A percentile compares a stretch with the other conserved stretches of the same genome.
Conservation (phyloP, 176 grass and related monocot genomes). For the Dendrocalamus sinicus region DNA sequence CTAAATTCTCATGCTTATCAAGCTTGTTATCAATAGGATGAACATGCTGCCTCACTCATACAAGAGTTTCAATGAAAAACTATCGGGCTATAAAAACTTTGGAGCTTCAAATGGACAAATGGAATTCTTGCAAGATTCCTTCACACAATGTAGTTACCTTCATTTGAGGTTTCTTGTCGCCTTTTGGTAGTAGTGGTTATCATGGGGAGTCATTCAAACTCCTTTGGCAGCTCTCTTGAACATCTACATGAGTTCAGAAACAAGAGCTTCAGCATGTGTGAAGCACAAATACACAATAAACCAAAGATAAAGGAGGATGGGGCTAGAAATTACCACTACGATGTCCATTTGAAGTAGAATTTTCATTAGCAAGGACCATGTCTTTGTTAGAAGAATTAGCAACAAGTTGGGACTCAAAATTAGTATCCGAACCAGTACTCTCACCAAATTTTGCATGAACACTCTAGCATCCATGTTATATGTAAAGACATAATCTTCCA, state of each 20-base stretch:
- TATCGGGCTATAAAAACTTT: not conserved
- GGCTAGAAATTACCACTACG: constrained; percentile 44
- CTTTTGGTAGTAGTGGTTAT: constrained; percentile 64
- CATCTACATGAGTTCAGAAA: constrained; percentile 46
- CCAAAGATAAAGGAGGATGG: not conserved
- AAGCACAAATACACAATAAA: constrained; percentile 38
- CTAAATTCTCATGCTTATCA: constrained; percentile 2
- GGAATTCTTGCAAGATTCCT: constrained; percentile 21
- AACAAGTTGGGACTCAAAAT: constrained; percentile 38
- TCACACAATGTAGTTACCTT: constrained; percentile 57
- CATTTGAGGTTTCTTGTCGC: constrained; percentile 54
- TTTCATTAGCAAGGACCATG: constrained; percentile 34
- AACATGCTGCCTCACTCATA: constrained; percentile 29
- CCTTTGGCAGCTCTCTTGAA: constrained; percentile 34
- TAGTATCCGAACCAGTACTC: constrained; percentile 47
- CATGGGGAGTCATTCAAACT: constrained; percentile 40
- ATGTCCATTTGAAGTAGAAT: constrained; percentile 48
- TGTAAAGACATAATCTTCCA: constrained; percentile 70
- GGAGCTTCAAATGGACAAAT: constrained; percentile 23
- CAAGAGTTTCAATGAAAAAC: constrained; percentile 20
- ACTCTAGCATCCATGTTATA: constrained; percentile 92
- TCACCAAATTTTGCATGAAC: constrained; percentile 73
- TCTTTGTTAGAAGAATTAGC: constrained; percentile 24
- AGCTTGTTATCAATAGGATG: constrained; percentile 13
- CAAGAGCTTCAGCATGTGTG: constrained; percentile 22